These are phyloP conservation scores for Lipomyces japonicus DNA, from an alignment of 805 yeast genomes.

Conservation along the genomic window DNA sequence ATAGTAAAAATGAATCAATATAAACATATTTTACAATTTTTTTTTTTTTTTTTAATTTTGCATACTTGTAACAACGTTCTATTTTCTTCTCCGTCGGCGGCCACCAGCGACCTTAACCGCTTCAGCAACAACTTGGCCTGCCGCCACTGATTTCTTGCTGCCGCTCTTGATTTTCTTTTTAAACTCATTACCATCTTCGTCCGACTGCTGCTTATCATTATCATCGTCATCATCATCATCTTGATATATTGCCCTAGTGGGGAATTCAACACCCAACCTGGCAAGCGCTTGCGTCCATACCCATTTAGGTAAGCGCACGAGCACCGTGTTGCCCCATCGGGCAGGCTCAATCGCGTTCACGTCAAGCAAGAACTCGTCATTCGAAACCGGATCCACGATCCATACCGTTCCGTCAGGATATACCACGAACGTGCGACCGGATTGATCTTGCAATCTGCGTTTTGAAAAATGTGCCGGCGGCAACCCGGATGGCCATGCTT, in stretches of 20 bases:
- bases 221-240: conserved; percentile 3
- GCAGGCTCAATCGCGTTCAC: conserved; percentile 36
- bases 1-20: too few relatives aligned
- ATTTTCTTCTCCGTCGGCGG: conserved; percentile 21
- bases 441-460: conserved; percentile 15
- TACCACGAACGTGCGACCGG: conserved; percentile 34
- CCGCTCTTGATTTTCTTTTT: not conserved
- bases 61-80: not conserved
- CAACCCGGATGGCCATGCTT: conserved; percentile 34
- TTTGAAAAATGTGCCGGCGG: conserved; percentile 29
- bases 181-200: conserved; percentile 6
- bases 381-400: conserved; percentile 19
- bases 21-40: too few relatives aligned
- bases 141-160: conserved; percentile 6
- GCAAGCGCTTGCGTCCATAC: conserved; percentile 26
- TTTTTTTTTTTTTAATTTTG: too few relatives aligned
- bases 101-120: conserved; percentile 28
- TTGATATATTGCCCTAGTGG: not conserved
- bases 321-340: conserved; percentile 36
- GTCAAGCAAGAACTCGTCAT: conserved; percentile 34
- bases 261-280: conserved; percentile 3
- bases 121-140: conserved; percentile 20
- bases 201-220: conserved; percentile 7
- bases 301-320: conserved; percentile 32
- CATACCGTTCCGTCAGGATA: conserved; percentile 35